phyloP scores from a whole-genome alignment of 352 stramenopile genomes.

The Phytophthora tubulina region DNA sequence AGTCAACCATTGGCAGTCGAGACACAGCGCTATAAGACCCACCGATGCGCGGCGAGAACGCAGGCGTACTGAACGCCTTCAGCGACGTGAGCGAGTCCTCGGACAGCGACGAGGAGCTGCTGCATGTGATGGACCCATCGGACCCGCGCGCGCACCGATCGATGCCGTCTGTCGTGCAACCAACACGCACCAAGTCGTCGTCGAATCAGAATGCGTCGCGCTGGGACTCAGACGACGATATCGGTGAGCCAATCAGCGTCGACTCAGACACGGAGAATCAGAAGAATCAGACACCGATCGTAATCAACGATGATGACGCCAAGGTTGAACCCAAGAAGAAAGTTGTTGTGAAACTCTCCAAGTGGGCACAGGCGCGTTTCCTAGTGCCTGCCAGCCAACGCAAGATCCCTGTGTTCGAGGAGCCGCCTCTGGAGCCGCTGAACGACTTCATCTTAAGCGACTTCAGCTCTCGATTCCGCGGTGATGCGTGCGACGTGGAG shows the following conservation, averaged over 20 bases:
- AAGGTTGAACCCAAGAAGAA: slow-evolving; percentile 1
- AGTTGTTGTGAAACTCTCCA: slow-evolving; percentile 67
- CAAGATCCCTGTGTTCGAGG: slow-evolving; percentile 61
- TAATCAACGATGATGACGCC: slow-evolving; percentile 35
- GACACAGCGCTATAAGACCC: slow-evolving; percentile 8
- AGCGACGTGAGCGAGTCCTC: slow-evolving; percentile 41
- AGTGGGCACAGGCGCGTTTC: slow-evolving; percentile 79
- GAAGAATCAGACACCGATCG: slow-evolving; percentile 17
- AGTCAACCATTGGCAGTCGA: slow-evolving; percentile 30
- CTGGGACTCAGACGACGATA: slow-evolving; percentile 73
- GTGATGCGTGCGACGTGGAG: slow-evolving; percentile 52
- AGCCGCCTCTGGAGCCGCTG: slow-evolving; percentile 77
- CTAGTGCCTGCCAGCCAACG: slow-evolving; percentile 66
- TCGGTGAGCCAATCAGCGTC: slow-evolving; percentile 55
- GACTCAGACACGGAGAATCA: slow-evolving; percentile 34
- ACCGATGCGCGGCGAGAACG: slow-evolving; percentile 50
- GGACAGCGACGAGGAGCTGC: slow-evolving; percentile 58
- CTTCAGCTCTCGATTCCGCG: slow-evolving; percentile 78
- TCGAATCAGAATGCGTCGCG: slow-evolving; percentile 50
- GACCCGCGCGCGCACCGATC: slow-evolving; percentile 71
- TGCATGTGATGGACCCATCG: slow-evolving; percentile 82
- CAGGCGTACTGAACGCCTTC: slow-evolving; percentile 44
- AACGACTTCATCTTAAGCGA: slow-evolving; percentile 89
- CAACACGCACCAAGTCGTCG: slow-evolving; percentile 33
- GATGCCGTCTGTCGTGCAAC: slow-evolving; percentile 41